phyloP scores from a whole-genome alignment of 352 stramenopile species.

The Pythium pectinolyticum region DNA sequence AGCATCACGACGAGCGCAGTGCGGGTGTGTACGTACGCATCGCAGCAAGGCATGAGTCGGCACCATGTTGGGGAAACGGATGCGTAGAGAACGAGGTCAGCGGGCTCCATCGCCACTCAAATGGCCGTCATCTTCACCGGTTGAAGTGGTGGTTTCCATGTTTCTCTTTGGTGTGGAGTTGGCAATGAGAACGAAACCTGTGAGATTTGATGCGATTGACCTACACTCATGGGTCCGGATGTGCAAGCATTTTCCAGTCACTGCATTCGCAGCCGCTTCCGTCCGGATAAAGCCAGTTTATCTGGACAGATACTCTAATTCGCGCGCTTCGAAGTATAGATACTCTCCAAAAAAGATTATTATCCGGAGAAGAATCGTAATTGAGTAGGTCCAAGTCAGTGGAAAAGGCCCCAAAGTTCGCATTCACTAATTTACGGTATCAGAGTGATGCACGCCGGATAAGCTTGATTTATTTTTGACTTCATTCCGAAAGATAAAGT shows the following conservation, averaged over 20 bases:
- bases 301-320: not conserved
- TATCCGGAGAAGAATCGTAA: not conserved
- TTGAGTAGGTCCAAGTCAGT: not conserved
- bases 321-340: not conserved
- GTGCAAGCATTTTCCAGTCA: not conserved
- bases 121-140: not conserved
- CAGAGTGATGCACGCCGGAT: not conserved
- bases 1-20: not conserved
- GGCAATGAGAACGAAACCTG: not conserved
- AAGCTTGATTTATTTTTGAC: not conserved
- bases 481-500: not conserved
- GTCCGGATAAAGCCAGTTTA: conserved; percentile 21
- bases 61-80: too few species aligned
- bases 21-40: not conserved
- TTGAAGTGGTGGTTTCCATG: not conserved
- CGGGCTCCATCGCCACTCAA: too few species aligned
- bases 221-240: conserved; percentile 15
- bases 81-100: too few species aligned
- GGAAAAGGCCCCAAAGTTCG: too few species aligned
- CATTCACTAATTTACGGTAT: not conserved
- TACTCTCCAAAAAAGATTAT: not conserved
- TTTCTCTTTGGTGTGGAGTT: not conserved
- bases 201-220: conserved; percentile 1
- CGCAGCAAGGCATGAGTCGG: too few species aligned
- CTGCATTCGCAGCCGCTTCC: not conserved